phyloP scores from a whole-genome alignment of 306 rosid genomes.

The Cucumis melo region DNA sequence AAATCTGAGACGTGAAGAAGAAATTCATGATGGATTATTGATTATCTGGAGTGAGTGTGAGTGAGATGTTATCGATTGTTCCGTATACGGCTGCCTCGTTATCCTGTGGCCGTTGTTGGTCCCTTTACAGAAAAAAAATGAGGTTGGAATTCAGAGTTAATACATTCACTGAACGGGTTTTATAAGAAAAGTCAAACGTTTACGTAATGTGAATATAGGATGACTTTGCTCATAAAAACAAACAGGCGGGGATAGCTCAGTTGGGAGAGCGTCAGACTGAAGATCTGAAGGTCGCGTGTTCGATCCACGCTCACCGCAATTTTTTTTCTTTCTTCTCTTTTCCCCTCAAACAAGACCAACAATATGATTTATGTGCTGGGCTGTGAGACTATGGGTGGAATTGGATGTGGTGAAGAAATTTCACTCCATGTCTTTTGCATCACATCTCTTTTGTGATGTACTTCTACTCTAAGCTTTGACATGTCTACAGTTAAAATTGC shows the following conservation, averaged over 20 bases:
- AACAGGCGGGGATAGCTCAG: not conserved
- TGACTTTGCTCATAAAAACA: no score
- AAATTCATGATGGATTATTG: not conserved
- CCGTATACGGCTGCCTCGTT: slow-evolving; percentile 1
- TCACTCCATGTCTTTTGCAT: no score
- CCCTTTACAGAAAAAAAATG: not conserved
- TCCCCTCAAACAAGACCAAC: no score
- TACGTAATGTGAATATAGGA: no score
- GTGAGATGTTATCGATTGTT: not conserved
- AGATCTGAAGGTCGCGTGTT: not conserved
- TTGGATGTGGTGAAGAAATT: no score
- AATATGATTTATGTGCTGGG: no score
- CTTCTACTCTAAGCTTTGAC: no score
- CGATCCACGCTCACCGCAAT: not conserved
- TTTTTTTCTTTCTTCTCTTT: no score
- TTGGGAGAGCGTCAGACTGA: not conserved
- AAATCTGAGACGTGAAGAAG: not conserved
- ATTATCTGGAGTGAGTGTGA: not conserved
- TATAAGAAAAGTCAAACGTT: no score
- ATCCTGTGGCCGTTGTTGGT: not conserved
- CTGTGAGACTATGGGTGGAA: no score
- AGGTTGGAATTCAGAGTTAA: not conserved
- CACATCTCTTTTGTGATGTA: no score
- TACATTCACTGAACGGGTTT: not conserved
- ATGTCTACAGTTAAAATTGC: no score